Conservation (phyloP, 225 moss, liverwort and hornwort species). For the Lunularia cruciata region DNA sequence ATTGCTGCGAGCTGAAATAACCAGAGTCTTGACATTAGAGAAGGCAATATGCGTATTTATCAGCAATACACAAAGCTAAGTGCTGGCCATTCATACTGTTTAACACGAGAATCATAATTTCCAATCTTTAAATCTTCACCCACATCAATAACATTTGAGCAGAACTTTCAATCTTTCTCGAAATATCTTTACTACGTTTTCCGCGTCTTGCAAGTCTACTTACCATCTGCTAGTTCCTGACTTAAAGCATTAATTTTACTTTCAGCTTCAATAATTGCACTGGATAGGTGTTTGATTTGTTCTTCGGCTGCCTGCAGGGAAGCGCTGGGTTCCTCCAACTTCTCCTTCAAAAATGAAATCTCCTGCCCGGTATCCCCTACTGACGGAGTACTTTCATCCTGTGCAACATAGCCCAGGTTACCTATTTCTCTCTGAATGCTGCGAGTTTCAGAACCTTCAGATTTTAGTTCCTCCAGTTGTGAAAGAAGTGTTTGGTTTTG, state of each 20-base stretch:
- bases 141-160: no score
- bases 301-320: conserved; percentile 52
- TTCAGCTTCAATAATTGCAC: conserved; percentile 37
- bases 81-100: no score
- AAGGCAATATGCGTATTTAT: no score
- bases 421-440: conserved; percentile 26
- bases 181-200: no score
- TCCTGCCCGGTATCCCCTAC: conserved; percentile 10
- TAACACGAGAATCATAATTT: no score
- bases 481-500: conserved; percentile 21
- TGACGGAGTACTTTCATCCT: not conserved
- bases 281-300: conserved; percentile 46
- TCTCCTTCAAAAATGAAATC: conserved; percentile 21
- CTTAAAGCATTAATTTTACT: conserved; percentile 33
- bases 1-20: conserved; percentile 45
- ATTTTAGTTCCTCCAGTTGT: conserved; percentile 29
- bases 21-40: not conserved
- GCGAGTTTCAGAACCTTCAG: conserved; percentile 13
- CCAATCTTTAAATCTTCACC: no score
- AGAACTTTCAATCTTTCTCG: no score
- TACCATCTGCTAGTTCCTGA: conserved; percentile 38
- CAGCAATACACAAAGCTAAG: no score
- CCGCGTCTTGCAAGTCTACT: no score
- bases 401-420: not conserved
- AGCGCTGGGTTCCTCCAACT: conserved; percentile 26